phyloP scores from a whole-genome alignment of 2,329 filamentous ascomycete genomes.

The Pezicula rhizophila region DNA sequence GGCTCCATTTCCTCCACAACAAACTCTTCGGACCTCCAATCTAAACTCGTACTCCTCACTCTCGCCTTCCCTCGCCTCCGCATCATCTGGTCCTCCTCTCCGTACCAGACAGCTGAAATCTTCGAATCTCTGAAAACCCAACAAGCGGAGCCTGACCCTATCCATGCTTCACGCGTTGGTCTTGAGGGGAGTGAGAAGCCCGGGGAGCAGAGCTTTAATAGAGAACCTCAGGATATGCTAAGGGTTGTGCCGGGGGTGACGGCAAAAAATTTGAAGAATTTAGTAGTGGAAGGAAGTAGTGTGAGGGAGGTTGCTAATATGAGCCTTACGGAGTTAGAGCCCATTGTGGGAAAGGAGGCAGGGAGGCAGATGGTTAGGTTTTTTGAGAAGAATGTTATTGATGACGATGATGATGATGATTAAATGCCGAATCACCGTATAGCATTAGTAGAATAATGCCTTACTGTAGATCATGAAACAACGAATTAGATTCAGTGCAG shows the following conservation, averaged over 20 bases:
- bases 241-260: constrained; percentile 78
- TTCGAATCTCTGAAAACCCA: constrained; percentile 90
- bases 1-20: constrained; percentile 57
- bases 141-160: constrained; percentile 83
- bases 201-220: constrained; percentile 70
- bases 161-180: constrained; percentile 77
- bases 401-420: constrained; percentile 1
- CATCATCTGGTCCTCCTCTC: constrained; percentile 89
- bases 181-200: constrained; percentile 58
- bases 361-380: constrained; percentile 74
- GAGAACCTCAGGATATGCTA: constrained; percentile 87
- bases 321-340: constrained; percentile 64
- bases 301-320: constrained; percentile 83
- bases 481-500: no score
- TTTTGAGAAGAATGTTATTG: constrained; percentile 51
- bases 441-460: no score
- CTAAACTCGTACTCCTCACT: constrained; percentile 85
- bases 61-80: constrained; percentile 84
- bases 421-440: no score
- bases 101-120: constrained; percentile 95
- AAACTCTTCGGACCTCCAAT: constrained; percentile 72
- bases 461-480: no score
- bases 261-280: constrained; percentile 65
- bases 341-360: constrained; percentile 70
- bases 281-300: constrained; percentile 70